These are phyloP conservation scores for Aureobasidium sp. DNA, from an alignment of 2,329 filamentous ascomycete species.

Conservation along the genomic window DNA sequence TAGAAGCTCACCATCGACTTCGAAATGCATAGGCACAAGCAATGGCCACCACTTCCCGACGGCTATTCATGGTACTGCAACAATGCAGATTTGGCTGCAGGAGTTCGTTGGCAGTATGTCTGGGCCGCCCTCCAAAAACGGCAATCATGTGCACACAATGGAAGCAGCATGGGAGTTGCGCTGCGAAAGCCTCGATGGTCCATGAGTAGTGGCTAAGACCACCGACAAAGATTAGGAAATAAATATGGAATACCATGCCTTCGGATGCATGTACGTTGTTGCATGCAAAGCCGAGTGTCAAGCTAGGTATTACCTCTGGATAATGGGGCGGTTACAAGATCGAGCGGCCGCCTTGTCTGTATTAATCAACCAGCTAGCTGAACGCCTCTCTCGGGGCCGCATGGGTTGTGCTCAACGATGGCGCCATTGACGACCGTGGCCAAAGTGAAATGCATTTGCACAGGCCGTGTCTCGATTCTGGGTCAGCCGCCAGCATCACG, in stretches of 20 bases:
- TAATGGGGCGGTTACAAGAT: background rate
- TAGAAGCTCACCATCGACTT: background rate
- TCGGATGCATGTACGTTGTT: constrained; percentile 12
- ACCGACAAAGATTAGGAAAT: constrained; percentile 11
- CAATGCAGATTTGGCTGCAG: constrained; percentile 15
- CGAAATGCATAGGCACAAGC: background rate
- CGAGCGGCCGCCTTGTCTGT: constrained; percentile 7
- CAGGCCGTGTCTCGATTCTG: background rate
- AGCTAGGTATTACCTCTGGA: background rate
- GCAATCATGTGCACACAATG: background rate
- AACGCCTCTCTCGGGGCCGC: constrained; percentile 2
- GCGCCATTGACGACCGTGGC: background rate
- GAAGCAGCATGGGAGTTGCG: background rate
- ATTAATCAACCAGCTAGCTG: constrained; percentile 8
- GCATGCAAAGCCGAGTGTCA: constrained; percentile 8
- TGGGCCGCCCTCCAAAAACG: background rate
- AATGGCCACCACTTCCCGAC: constrained; percentile 3
- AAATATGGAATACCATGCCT: constrained; percentile 8
- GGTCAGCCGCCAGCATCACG: background rate
- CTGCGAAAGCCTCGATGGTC: background rate
- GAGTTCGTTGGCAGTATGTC: background rate
- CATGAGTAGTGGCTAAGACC: constrained; percentile 11
- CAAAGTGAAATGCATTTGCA: background rate
- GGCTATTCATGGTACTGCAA: constrained; percentile 14
- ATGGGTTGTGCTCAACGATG: constrained; percentile 1